Conservation (phyloP, 768 basidiomycete species). For the Daedalea quercina region DNA sequence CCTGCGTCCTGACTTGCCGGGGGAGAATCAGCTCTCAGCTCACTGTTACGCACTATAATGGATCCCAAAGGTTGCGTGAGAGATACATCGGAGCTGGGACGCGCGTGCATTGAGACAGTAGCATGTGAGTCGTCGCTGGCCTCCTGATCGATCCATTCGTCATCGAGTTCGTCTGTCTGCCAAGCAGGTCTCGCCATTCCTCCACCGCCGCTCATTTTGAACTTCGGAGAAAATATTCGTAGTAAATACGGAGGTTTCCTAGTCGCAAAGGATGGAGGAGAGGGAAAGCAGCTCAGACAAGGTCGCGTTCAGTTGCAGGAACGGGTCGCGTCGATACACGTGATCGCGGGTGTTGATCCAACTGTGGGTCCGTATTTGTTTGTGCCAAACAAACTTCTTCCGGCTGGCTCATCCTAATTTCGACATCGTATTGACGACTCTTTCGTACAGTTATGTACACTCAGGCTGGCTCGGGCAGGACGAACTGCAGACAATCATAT, state of each 20-base stretch:
- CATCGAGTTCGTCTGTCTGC: conserved; percentile 86
- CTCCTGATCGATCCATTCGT: conserved; percentile 81
- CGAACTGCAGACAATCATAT: too few species aligned
- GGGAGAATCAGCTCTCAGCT: conserved; percentile 15
- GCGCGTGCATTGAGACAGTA: conserved; percentile 7
- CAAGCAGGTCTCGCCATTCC: conserved; percentile 49
- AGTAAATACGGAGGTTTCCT: background rate
- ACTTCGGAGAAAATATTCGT: background rate
- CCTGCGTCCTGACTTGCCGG: conserved; percentile 28
- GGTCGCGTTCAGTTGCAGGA: background rate
- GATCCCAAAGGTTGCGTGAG: conserved; percentile 46
- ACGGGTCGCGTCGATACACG: conserved; percentile 2
- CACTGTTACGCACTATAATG: conserved; percentile 32
- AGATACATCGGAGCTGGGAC: conserved; percentile 21
- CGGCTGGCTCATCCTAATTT: background rate
- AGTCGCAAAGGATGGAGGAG: background rate
- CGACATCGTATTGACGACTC: too few species aligned
- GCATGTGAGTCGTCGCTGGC: conserved; percentile 28
- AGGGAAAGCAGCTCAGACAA: background rate
- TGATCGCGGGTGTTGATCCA: conserved; percentile 9
- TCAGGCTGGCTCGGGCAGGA: too few species aligned
- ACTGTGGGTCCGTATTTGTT: conserved; percentile 9
- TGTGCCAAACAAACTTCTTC: background rate
- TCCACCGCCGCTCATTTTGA: conserved; percentile 6
- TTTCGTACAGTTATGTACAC: too few species aligned